Conservation (phyloP, 2,329 filamentous ascomycete species). For the Lasiodiplodia hormozganensis region DNA sequence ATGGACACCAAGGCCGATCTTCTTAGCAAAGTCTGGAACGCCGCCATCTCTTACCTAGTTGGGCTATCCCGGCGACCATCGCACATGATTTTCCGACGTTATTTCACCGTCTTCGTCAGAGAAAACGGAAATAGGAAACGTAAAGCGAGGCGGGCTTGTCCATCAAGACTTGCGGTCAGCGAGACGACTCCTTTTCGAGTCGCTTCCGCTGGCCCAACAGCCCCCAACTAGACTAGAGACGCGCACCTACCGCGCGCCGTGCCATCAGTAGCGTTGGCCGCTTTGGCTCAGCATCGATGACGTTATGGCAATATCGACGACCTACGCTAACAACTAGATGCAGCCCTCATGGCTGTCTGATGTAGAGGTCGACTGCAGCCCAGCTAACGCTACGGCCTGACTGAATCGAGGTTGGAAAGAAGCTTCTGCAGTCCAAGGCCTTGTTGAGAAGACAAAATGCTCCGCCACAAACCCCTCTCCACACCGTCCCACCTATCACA, state of each 20-base stretch:
- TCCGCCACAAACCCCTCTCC: slow-evolving; percentile 2
- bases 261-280: background rate
- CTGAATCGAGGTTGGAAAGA: background rate
- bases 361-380: background rate
- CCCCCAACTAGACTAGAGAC: background rate
- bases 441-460: background rate
- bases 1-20: slow-evolving; percentile 1
- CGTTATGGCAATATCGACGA: slow-evolving; percentile 1
- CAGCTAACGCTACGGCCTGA: background rate
- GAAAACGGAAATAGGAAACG: slow-evolving; percentile 11
- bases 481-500: slow-evolving; percentile 1
- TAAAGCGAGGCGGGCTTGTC: slow-evolving; percentile 7
- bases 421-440: background rate
- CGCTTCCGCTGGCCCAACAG: background rate
- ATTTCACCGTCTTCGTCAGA: slow-evolving; percentile 11
- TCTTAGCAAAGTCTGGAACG: slow-evolving; percentile 11
- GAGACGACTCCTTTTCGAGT: slow-evolving; percentile 14
- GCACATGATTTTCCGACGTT: background rate
- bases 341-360: background rate
- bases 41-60: background rate
- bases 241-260: background rate
- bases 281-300: background rate
- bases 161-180: slow-evolving; percentile 19
- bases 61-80: slow-evolving; percentile 2
- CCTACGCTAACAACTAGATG: background rate